Conservation (phyloP, 2,329 filamentous ascomycete species). For the Venturia carpophila region DNA sequence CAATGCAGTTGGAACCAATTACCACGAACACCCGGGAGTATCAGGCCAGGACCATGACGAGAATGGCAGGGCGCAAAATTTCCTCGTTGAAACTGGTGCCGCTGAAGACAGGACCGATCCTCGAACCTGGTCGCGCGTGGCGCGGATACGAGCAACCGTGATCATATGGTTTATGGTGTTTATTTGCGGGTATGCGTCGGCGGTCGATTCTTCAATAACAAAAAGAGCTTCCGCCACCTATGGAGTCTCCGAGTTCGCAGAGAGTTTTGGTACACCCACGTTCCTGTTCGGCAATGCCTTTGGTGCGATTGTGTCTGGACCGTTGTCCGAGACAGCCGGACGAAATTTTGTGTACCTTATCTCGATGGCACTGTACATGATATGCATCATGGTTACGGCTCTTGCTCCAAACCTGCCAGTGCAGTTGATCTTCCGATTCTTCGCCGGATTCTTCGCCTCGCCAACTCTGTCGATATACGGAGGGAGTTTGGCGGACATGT, state of each 20-base stretch:
- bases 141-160: background rate
- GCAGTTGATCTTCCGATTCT: background rate
- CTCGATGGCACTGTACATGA: conserved; percentile 12
- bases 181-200: background rate
- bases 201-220: background rate
- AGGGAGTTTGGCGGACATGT: conserved; percentile 6
- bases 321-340: conserved; percentile 20
- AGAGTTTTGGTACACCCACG: background rate
- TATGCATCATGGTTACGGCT: conserved; percentile 16
- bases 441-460: conserved; percentile 1
- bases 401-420: background rate
- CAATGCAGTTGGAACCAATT: background rate
- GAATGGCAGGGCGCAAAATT: background rate
- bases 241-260: background rate
- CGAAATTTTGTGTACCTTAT: conserved; percentile 19
- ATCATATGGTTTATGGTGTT: background rate
- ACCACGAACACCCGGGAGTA: background rate
- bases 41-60: background rate
- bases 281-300: conserved; percentile 9
- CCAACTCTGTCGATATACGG: background rate
- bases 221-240: background rate
- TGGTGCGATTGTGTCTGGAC: conserved; percentile 19
- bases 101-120: background rate
- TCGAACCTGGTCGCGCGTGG: background rate
- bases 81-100: background rate